Evolutionary conservation across 495 filamentous ascomycete genomes (phyloP).

Genomic region (Xylaria castorea): DNA sequence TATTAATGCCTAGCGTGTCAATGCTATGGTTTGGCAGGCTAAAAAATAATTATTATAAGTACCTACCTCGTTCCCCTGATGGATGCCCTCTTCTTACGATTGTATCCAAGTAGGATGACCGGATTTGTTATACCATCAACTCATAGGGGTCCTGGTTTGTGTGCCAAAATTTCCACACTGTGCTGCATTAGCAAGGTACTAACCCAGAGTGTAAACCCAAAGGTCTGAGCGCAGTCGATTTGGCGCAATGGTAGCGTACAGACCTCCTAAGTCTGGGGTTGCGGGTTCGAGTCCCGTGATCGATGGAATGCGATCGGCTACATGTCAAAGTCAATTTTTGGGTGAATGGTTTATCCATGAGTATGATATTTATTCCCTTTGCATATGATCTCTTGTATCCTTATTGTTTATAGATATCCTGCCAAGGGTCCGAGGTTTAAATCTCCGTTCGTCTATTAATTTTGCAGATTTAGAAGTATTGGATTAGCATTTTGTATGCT

Average conservation of each 20-base stretch:
- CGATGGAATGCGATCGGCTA: not conserved
- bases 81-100: not conserved
- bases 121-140: not conserved
- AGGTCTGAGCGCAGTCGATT: slow-evolving; percentile 30
- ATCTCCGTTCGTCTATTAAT: no score
- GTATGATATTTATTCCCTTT: no score
- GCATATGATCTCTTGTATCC: no score
- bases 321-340: not conserved
- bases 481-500: no score
- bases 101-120: not conserved
- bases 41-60: not conserved
- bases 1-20: no score
- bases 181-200: no score
- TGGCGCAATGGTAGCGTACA: slow-evolving; percentile 58
- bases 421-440: no score
- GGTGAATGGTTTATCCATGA: not conserved
- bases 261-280: slow-evolving; percentile 58
- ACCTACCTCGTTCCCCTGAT: not conserved
- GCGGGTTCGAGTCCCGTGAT: slow-evolving; percentile 58
- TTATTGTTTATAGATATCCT: no score
- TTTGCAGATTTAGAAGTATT: no score
- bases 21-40: not conserved
- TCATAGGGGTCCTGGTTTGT: not conserved
- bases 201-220: no score
- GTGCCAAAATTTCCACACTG: no score